Evolutionary conservation across 1,284 basidiomycete species (phyloP).

Genomic region (Puccinia hordei): DNA sequence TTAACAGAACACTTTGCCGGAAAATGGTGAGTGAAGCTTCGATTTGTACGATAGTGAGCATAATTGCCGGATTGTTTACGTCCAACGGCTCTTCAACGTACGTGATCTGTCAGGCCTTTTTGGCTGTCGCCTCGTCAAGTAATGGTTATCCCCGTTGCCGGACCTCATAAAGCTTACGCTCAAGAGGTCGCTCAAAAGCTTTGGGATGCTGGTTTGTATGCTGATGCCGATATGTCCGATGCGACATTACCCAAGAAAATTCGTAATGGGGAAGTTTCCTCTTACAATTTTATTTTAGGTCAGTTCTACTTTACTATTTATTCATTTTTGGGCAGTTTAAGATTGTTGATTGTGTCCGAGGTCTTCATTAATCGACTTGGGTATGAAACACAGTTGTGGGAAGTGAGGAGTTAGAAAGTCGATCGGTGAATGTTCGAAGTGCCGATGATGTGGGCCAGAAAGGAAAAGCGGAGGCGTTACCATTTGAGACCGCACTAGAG

Average conservation of each 20-base stretch:
- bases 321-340: background rate
- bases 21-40: slow-evolving; percentile 72
- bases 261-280: slow-evolving; percentile 81
- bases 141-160: slow-evolving; percentile 88
- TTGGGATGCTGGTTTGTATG: slow-evolving; percentile 73
- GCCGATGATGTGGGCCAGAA: slow-evolving; percentile 87
- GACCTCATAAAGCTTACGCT: slow-evolving; percentile 86
- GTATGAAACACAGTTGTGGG: slow-evolving; percentile 73
- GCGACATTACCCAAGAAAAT: slow-evolving; percentile 98
- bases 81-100: background rate
- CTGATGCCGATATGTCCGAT: slow-evolving; percentile 87
- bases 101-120: slow-evolving; percentile 71
- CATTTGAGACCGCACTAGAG: slow-evolving; percentile 68
- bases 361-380: background rate
- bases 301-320: slow-evolving; percentile 56
- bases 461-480: slow-evolving; percentile 67
- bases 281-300: slow-evolving; percentile 98
- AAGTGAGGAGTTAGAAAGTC: slow-evolving; percentile 79
- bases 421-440: slow-evolving; percentile 62
- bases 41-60: slow-evolving; percentile 9
- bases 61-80: background rate
- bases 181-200: slow-evolving; percentile 74
- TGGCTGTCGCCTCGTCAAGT: slow-evolving; percentile 96
- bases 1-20: slow-evolving; percentile 96
- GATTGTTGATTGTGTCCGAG: background rate